phyloP scores from a whole-genome alignment of 129 eudicot genomes.

The Flaveria sonorensis region DNA sequence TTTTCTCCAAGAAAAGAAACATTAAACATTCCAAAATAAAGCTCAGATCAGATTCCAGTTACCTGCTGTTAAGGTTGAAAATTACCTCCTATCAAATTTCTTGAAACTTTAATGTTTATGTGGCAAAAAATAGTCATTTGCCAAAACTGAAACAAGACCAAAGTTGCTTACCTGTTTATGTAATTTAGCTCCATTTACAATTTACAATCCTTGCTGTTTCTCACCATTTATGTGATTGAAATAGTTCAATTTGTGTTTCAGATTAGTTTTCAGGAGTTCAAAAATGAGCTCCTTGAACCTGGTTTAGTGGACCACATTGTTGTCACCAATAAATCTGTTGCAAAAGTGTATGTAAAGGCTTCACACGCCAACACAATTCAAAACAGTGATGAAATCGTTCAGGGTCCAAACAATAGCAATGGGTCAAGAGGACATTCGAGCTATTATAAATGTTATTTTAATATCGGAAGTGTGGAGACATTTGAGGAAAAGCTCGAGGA shows the following conservation, averaged over 20 bases:
- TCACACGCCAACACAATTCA: slow-evolving; percentile 28
- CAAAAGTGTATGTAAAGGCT: slow-evolving; percentile 61
- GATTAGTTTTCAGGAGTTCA: slow-evolving; percentile 93
- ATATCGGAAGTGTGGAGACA: slow-evolving; percentile 67
- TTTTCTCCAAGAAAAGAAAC: not conserved
- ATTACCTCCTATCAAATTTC: not conserved
- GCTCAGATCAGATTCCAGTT: not conserved
- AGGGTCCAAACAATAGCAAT: slow-evolving; percentile 37
- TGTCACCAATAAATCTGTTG: slow-evolving; percentile 58
- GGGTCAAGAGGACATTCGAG: slow-evolving; percentile 26
- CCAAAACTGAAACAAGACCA: not conserved
- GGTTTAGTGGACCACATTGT: slow-evolving; percentile 78
- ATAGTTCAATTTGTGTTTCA: slow-evolving; percentile 32
- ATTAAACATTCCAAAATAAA: not conserved
- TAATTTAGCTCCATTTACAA: not conserved
- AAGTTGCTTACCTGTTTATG: slow-evolving; percentile 9
- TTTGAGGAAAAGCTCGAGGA: slow-evolving; percentile 85
- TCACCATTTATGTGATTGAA: not conserved
- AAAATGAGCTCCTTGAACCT: slow-evolving; percentile 69
- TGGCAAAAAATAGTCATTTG: not conserved
- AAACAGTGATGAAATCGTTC: slow-evolving; percentile 29
- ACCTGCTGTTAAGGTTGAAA: not conserved
- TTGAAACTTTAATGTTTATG: not conserved
- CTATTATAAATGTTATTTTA: slow-evolving; percentile 54
- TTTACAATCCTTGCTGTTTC: slow-evolving; percentile 5